Base-by-base conservation (phyloP, 495 filamentous ascomycete species). In the Penicillium argentinense region DNA sequence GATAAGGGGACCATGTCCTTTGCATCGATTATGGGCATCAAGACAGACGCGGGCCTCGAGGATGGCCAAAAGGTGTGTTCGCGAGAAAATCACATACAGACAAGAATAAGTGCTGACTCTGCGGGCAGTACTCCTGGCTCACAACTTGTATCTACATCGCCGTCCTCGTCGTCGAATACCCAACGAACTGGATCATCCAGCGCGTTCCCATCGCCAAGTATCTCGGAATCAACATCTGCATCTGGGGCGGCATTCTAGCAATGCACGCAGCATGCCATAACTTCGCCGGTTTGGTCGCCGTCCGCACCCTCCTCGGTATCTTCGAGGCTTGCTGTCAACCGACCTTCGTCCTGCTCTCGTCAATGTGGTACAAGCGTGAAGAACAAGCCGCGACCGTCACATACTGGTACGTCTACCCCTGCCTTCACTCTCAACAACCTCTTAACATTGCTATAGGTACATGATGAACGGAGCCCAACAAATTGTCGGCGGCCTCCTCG, bases 311-410 rank as follows among this genome's bases (percentile, higher is more conserved):
- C 9, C 71, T 87, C 3, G 85, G 85, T 45, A 74, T 84, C 30
- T 87, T 86, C 54, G 85, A 88, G 47, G 83, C 84, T 11, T 80
- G 75, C 43, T 84, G 79, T 57, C 78, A 84, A 54, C 83, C 83
- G 0, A 73, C 55, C 0, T 69, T 74, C 19, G 59, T 88, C 11
- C 57, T 87, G 22, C 67, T 88, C 14, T 83, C 79, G 0, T 71
- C 79, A n/a, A 86, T 86, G 77, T 88, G 85, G 84, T 88, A 86
- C 60, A 81, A 76, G 32, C 75, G 83, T 8, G 74, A 83, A 39
- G 83, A 88, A 48, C 84, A 87, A 59, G 77, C 83, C 0, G 64
- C 71, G 0, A 78, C 78, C 0, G 82, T 86, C 0, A 81, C 82
- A 0, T 86, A 84, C 62, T 88, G 85, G 82, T 79, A 64, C 24